Percentiles rank a stretch among this genome's conserved stretches.
These are phyloP conservation scores for Pinus tabuliformis DNA, from an alignment of 75 land plant species.

Conservation along the genomic window DNA sequence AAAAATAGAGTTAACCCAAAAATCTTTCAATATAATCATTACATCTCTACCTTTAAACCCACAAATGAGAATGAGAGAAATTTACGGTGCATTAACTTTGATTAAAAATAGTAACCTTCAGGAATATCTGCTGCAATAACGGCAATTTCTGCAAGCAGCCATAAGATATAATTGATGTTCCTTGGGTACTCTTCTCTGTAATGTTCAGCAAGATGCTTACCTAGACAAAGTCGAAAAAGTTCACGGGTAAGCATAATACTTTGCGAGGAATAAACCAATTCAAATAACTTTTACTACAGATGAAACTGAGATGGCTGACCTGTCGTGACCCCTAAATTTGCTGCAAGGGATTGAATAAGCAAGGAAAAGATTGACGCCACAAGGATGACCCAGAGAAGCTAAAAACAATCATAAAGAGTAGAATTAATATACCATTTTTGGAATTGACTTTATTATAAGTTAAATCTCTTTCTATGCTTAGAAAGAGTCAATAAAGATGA, in stretches of 20 bases:
- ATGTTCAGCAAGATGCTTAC: slow-evolving; percentile 84
- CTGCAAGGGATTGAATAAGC: slow-evolving; percentile 73
- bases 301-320: slow-evolving; percentile 19
- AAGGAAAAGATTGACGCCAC: slow-evolving; percentile 57
- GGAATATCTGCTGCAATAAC: slow-evolving; percentile 84
- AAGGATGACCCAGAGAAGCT: slow-evolving; percentile 78
- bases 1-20: not conserved
- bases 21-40: not conserved
- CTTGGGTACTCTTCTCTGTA: slow-evolving; percentile 65
- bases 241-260: too few relatives aligned
- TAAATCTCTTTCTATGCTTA: too few relatives aligned
- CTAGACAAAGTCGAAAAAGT: slow-evolving; percentile 13
- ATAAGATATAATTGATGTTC: slow-evolving; percentile 47
- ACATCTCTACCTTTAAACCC: too few relatives aligned
- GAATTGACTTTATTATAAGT: too few relatives aligned
- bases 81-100: not conserved
- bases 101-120: slow-evolving; percentile 44
- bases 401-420: not conserved
- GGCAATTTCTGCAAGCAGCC: slow-evolving; percentile 77
- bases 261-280: too few relatives aligned
- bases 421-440: too few relatives aligned
- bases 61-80: too few relatives aligned
- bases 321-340: slow-evolving; percentile 76
- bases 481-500: too few relatives aligned
- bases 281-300: too few relatives aligned